Conservation (phyloP, 257 asterid genomes). For the Scutellaria barbata region DNA sequence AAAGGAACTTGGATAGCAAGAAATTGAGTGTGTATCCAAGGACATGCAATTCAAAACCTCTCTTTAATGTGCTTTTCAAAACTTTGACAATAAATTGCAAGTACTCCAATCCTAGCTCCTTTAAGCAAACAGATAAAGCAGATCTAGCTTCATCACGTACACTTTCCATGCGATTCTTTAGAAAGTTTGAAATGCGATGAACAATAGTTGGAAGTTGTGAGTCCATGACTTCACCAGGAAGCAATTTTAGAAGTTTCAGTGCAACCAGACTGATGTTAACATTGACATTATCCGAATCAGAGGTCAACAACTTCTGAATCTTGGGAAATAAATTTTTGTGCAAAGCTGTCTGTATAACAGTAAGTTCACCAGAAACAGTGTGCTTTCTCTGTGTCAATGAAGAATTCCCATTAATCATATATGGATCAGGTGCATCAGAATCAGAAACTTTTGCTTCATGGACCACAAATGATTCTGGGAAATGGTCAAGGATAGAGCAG, state of each 20-base stretch:
- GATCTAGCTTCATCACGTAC: constrained; percentile 90
- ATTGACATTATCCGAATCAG: constrained; percentile 72
- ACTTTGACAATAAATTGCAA: constrained; percentile 79
- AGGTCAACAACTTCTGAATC: constrained; percentile 71
- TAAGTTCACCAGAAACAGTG: constrained; percentile 38
- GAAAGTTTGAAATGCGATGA: constrained; percentile 87
- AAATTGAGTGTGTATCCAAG: constrained; percentile 87
- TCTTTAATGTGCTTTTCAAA: constrained; percentile 70
- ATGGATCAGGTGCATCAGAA: constrained; percentile 50
- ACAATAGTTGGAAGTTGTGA: constrained; percentile 79
- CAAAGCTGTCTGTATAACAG: constrained; percentile 55
- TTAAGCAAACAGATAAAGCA: constrained; percentile 84
- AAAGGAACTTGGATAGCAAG: constrained; percentile 69
- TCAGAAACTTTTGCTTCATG: constrained; percentile 46
- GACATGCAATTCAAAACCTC: constrained; percentile 89
- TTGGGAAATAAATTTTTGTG: constrained; percentile 68
- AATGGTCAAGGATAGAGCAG: constrained; percentile 72
- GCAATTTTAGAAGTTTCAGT: constrained; percentile 83
- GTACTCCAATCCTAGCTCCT: constrained; percentile 88
- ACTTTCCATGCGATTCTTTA: constrained; percentile 80
- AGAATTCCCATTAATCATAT: constrained; percentile 37
- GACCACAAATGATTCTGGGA: constrained; percentile 47
- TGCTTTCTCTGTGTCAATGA: constrained; percentile 36
- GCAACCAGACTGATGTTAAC: constrained; percentile 75
- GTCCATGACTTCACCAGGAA: constrained; percentile 83